Evolutionary conservation across 2,329 filamentous ascomycete genomes (phyloP).

Genomic region (Colletotrichum endophyticum): DNA sequence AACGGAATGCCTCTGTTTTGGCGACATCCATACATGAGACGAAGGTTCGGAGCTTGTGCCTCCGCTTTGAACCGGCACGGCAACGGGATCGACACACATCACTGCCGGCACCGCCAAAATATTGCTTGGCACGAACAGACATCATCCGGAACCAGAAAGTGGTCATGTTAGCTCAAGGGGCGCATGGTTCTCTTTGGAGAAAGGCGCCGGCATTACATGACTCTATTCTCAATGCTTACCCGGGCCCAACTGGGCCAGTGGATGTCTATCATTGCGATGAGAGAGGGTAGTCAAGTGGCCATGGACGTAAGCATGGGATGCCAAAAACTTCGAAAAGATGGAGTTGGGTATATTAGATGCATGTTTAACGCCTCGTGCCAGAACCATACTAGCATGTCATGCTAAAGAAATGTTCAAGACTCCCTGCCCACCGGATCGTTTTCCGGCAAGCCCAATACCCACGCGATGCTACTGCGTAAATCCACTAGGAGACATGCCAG

Average conservation of each 20-base stretch:
- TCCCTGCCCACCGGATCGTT: not conserved
- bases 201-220: not conserved
- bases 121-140: not conserved
- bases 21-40: not conserved
- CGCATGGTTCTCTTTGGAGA: not conserved
- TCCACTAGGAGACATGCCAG: slow-evolving; percentile 6
- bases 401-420: not conserved
- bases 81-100: not conserved
- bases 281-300: not conserved
- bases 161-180: not conserved
- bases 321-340: not conserved
- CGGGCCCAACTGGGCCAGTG: not conserved
- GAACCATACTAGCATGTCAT: not conserved
- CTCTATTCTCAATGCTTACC: not conserved
- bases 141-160: not conserved
- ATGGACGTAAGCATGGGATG: not conserved
- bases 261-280: not conserved
- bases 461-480: not conserved
- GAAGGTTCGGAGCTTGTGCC: not conserved
- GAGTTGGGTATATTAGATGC: not conserved
- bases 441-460: not conserved
- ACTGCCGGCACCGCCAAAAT: not conserved
- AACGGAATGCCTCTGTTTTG: not conserved
- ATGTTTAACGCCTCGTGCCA: not conserved
- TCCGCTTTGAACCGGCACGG: not conserved